phyloP scores from a whole-genome alignment of 345 rosid species.

The Gossypium raimondii region DNA sequence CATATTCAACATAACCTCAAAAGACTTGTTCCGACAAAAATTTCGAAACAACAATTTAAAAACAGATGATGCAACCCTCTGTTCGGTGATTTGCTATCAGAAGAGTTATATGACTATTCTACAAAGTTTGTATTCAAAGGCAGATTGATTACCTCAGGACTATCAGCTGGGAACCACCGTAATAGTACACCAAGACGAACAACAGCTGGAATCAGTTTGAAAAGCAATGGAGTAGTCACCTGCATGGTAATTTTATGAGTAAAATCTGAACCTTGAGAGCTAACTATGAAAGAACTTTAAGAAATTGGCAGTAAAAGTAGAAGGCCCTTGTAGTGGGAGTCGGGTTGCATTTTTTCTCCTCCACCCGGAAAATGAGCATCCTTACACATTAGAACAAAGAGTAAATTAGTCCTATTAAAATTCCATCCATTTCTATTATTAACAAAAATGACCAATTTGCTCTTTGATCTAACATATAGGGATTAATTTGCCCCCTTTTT shows the following conservation, averaged over 20 bases:
- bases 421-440: no score
- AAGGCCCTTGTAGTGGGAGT: no score
- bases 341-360: no score
- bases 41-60: conserved; percentile 6
- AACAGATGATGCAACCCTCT: neutral
- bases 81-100: neutral
- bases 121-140: neutral
- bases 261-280: neutral
- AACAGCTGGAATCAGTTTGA: conserved; percentile 91
- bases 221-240: conserved; percentile 97
- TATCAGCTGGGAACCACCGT: conserved; percentile 85
- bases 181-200: conserved; percentile 84
- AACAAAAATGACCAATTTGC: no score
- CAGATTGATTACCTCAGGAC: conserved; percentile 59
- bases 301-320: neutral
- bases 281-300: neutral
- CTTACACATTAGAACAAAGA: no score
- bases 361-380: no score
- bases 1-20: conserved; percentile 28
- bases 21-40: conserved; percentile 17
- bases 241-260: conserved; percentile 26
- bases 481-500: no score
- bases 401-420: no score
- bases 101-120: neutral
- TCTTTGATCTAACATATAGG: no score